Percentiles rank a stretch among this genome's conserved stretches.
phyloP scores from a whole-genome alignment of 805 yeast species.

The Brettanomyces nanus region DNA sequence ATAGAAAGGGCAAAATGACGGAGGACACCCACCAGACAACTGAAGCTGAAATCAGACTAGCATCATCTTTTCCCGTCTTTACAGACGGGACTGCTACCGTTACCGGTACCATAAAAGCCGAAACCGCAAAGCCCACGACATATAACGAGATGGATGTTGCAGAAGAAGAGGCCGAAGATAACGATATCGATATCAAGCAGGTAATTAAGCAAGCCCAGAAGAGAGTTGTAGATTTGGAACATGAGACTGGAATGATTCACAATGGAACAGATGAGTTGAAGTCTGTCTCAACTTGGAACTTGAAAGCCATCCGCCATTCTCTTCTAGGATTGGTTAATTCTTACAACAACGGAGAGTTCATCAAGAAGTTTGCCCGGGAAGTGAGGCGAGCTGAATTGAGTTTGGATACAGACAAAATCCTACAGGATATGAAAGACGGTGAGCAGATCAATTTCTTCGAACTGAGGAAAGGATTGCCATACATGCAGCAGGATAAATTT shows the following conservation, averaged over 20 bases:
- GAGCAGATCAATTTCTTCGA: slow-evolving; percentile 52
- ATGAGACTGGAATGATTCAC: slow-evolving; percentile 26
- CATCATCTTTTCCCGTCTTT: not conserved
- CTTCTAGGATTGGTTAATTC: slow-evolving; percentile 40
- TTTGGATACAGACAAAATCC: slow-evolving; percentile 10
- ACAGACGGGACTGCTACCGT: not conserved
- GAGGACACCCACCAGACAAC: too few relatives aligned
- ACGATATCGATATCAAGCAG: not conserved
- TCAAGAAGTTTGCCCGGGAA: slow-evolving; percentile 13
- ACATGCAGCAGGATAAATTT: slow-evolving; percentile 43
- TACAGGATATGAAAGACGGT: slow-evolving; percentile 8
- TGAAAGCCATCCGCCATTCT: slow-evolving; percentile 72
- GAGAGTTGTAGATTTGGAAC: slow-evolving; percentile 2
- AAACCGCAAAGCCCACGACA: not conserved
- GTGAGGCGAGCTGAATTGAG: slow-evolving; percentile 16
- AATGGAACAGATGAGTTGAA: slow-evolving; percentile 46
- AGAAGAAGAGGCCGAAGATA: not conserved
- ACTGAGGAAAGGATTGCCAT: slow-evolving; percentile 46
- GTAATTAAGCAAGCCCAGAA: slow-evolving; percentile 2
- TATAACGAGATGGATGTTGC: not conserved
- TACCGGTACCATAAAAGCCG: not conserved
- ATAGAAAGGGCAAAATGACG: too few relatives aligned
- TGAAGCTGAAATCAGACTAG: not conserved
- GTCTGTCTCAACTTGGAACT: slow-evolving; percentile 70
- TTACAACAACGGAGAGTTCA: slow-evolving; percentile 18